Base-by-base conservation (phyloP, 306 rosid species). In the Fragaria vesca region DNA sequence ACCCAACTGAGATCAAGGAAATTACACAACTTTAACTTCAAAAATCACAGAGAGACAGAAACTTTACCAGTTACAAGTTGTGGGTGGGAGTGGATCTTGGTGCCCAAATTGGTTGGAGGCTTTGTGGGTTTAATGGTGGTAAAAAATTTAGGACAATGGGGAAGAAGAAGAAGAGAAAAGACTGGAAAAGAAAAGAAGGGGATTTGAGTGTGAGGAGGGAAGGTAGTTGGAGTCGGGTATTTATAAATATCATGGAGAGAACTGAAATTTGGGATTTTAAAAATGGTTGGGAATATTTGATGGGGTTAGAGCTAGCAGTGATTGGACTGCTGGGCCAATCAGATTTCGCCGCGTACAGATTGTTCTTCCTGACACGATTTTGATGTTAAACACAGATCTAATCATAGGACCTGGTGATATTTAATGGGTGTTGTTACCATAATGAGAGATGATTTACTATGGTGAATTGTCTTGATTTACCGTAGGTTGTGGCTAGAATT, bases 181-280 rank as follows among this genome's bases (percentile, higher is more conserved):
- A 68, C 66, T 20, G 28, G 54, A 8, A 68, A 43, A 38, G 54
- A 8, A 68, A 43, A 38, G 42, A 17, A 62, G 55, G 30, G 20
- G 46, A 36, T 61, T 62, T 10, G 58, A 21, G 77, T 5, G 81
- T 74, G 78, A 45, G 48, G 76, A 71, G 62, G 68, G 78, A 63
- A 43, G 40, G 78, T n/a, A 2, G 46, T 61, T 8, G 47, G 6
- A 4, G 74, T 40, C 32, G 34, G 77, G 69, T 71, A 52, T 81
- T 76, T 81, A 81, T 75, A 81, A 36, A 75, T 76, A 16, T 69
- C 57, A n/a, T 38, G 42, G 6, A 45, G 6, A 45, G 70, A 75
- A 61, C 1, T 75, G n/a, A 42, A 42, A 24, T 57, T 40, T 65
- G 21, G 45, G 42, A 8, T 32, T 65, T 16, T 7, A 7, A 34